Evolutionary conservation across 768 basidiomycete species (phyloP).

Genomic region (Tulasnella sp.): DNA sequence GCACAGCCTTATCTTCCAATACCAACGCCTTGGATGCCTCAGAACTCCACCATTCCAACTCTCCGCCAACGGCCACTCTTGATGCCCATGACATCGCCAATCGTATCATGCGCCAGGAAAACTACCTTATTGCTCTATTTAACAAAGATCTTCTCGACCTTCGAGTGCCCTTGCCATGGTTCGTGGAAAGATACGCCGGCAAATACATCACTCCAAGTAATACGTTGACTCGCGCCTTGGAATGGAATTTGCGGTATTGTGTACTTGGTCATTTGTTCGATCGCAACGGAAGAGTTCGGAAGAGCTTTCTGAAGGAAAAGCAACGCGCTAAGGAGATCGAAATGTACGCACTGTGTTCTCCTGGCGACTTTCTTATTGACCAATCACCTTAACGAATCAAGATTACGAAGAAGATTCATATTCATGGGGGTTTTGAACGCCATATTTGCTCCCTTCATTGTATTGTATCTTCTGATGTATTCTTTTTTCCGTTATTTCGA

Average conservation of each 20-base stretch:
- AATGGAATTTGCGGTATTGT: conserved; percentile 96
- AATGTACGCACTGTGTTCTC: background rate
- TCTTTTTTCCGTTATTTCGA: conserved; percentile 99
- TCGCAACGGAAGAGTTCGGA: conserved; percentile 73
- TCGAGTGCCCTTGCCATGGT: conserved; percentile 59
- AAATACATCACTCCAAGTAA: conserved; percentile 45
- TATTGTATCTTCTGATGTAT: conserved; percentile 91
- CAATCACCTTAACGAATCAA: conserved; percentile 25
- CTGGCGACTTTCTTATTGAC: background rate
- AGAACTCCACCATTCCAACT: conserved; percentile 24
- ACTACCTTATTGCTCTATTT: conserved; percentile 94
- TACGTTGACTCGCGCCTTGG: conserved; percentile 76
- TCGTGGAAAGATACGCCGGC: conserved; percentile 39
- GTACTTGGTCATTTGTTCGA: conserved; percentile 94
- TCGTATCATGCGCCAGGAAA: conserved; percentile 95
- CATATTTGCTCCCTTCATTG: conserved; percentile 92
- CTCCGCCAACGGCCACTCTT: conserved; percentile 68
- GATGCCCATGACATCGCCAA: conserved; percentile 98
- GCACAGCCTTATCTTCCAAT: conserved; percentile 59
- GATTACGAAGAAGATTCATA: conserved; percentile 72
- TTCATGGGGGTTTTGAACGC: conserved; percentile 97
- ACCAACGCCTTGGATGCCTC: conserved; percentile 27
- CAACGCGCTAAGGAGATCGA: conserved; percentile 34
- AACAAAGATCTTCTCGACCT: conserved; percentile 93
- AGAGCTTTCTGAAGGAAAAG: conserved; percentile 79